Evolutionary conservation across 306 rosid genomes (phyloP).

Genomic region (Ormosia semicastrata): DNA sequence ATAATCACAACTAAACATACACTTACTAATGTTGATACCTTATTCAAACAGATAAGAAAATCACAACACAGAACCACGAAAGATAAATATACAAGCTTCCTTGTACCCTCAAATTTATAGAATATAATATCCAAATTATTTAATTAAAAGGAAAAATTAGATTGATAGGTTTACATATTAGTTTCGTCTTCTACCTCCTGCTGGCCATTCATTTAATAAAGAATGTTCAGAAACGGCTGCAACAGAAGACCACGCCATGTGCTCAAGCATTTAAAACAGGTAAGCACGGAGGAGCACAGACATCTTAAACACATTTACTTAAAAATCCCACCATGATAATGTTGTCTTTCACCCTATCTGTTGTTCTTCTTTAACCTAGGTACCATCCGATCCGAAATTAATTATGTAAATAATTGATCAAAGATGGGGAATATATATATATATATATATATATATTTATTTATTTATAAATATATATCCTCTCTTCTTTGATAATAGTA

Average conservation of each 20-base stretch:
- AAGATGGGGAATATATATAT: too few relatives aligned
- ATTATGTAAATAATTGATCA: too few relatives aligned
- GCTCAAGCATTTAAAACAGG: constrained; percentile 59
- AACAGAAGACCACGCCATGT: constrained; percentile 73
- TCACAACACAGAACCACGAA: constrained; percentile 29
- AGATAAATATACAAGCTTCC: constrained; percentile 27
- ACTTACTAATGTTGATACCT: neutral
- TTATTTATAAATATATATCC: too few relatives aligned
- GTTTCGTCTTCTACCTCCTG: constrained; percentile 29
- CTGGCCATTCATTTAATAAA: constrained; percentile 45
- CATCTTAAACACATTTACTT: constrained; percentile 21
- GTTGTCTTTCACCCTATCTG: constrained; percentile 9
- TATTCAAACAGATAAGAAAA: constrained; percentile 28
- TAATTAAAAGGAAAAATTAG: constrained; percentile 25
- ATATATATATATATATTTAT: too few relatives aligned
- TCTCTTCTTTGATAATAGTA: neutral
- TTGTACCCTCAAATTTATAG: constrained; percentile 26
- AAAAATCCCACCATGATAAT: constrained; percentile 14
- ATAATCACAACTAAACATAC: too few relatives aligned
- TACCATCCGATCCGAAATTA: too few relatives aligned
- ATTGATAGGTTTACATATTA: constrained; percentile 32
- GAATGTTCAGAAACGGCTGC: constrained; percentile 42
- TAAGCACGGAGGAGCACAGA: constrained; percentile 14
- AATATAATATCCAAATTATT: neutral
- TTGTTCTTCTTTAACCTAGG: neutral